Conservation (phyloP, 495 filamentous ascomycete genomes). For the Aeminium ludgeri region DNA sequence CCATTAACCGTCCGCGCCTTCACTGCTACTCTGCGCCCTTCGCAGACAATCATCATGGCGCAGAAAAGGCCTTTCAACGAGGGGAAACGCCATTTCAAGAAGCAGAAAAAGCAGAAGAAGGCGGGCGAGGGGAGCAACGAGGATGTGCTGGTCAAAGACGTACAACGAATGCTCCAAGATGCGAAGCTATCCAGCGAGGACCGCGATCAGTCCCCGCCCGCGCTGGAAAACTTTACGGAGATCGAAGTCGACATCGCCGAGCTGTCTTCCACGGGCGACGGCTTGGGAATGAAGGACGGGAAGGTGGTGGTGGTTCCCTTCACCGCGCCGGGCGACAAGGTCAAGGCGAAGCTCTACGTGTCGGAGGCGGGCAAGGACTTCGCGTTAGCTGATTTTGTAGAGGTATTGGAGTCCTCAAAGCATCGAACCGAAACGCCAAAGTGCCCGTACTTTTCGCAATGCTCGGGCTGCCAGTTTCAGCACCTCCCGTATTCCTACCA, state of each 20-base stretch:
- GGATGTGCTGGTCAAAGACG: constrained; percentile 57
- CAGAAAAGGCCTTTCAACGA: constrained; percentile 21
- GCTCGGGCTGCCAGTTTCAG: constrained; percentile 91
- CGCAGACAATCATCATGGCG: constrained; percentile 6
- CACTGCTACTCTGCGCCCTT: too few relatives aligned
- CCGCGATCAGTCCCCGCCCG: constrained; percentile 33
- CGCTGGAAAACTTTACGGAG: constrained; percentile 43
- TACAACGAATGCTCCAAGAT: constrained; percentile 40
- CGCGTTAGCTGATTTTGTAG: constrained; percentile 62
- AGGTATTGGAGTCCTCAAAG: constrained; percentile 53
- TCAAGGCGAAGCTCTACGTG: constrained; percentile 59
- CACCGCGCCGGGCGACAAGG: constrained; percentile 65
- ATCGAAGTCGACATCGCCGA: constrained; percentile 60
- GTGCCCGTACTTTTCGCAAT: constrained; percentile 74
- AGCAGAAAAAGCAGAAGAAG: constrained; percentile 40
- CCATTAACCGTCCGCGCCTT: too few relatives aligned
- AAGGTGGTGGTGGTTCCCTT: constrained; percentile 86
- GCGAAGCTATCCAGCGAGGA: constrained; percentile 27
- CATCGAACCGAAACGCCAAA: constrained; percentile 56
- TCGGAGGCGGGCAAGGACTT: constrained; percentile 45
- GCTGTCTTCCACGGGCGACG: constrained; percentile 83
- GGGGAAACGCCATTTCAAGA: constrained; percentile 27
- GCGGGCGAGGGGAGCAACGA: constrained; percentile 33
- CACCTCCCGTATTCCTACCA: constrained; percentile 86
- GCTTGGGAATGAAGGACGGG: constrained; percentile 48